Evolutionary conservation across 2,329 filamentous ascomycete species (phyloP).

Genomic region (Colletotrichum sp.): DNA sequence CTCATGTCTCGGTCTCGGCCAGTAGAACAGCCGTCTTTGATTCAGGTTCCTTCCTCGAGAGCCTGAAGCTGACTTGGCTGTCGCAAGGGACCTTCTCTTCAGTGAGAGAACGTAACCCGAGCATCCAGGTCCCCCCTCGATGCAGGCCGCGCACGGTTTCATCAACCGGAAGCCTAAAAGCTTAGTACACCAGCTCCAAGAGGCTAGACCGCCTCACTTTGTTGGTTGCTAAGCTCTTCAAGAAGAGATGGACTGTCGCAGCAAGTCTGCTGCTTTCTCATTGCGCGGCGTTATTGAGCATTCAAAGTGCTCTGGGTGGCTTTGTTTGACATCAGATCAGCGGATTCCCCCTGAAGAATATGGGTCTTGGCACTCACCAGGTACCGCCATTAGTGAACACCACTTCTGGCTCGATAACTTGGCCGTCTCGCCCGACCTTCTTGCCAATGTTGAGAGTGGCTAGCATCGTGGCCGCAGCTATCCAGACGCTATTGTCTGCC

Average conservation of each 20-base stretch:
- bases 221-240: background rate
- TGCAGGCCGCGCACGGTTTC: slow-evolving; percentile 7
- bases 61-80: background rate
- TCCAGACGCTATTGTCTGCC: slow-evolving; percentile 40
- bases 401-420: slow-evolving; percentile 19
- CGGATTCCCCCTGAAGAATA: background rate
- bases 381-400: slow-evolving; percentile 19
- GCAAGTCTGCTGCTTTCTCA: background rate
- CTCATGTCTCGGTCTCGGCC: background rate
- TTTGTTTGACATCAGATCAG: slow-evolving; percentile 19
- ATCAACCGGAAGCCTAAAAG: slow-evolving; percentile 10
- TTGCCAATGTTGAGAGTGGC: slow-evolving; percentile 32
- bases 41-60: background rate
- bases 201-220: slow-evolving; percentile 2
- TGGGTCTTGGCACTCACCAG: slow-evolving; percentile 8
- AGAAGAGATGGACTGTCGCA: background rate
- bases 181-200: background rate
- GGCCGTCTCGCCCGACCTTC: slow-evolving; percentile 36
- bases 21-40: background rate
- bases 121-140: background rate
- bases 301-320: slow-evolving; percentile 36
- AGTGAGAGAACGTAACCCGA: background rate
- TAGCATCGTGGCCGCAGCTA: slow-evolving; percentile 39
- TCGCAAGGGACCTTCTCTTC: background rate
- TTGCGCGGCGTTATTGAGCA: slow-evolving; percentile 25